Conservation (phyloP, 257 asterid species). For the Thymus quinquecostatus region DNA sequence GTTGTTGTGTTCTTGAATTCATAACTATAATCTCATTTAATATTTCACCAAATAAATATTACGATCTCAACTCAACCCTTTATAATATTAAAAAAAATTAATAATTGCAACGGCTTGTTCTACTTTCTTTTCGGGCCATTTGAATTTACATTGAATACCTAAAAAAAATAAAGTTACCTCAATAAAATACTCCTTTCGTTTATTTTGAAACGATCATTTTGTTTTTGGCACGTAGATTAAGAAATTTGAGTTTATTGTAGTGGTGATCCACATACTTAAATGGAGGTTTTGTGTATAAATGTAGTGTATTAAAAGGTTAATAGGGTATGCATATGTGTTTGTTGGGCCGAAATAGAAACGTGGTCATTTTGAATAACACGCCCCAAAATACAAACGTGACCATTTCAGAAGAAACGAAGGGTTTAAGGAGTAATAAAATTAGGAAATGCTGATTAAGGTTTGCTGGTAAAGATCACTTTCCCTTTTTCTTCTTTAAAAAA, state of each 20-base stretch:
- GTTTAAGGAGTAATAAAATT: not conserved
- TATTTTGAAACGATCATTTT: too few relatives aligned
- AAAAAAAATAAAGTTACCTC: not conserved
- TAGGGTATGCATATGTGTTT: too few relatives aligned
- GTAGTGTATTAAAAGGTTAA: too few relatives aligned
- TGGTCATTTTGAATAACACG: too few relatives aligned
- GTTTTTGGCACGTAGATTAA: too few relatives aligned
- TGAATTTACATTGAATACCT: not conserved
- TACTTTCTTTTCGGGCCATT: not conserved
- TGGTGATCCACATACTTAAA: too few relatives aligned
- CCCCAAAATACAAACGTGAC: too few relatives aligned
- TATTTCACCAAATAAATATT: conserved; percentile 2
- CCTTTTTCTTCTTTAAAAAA: not conserved
- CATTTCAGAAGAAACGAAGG: too few relatives aligned
- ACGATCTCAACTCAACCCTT: not conserved
- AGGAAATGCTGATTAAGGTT: not conserved
- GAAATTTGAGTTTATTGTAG: too few relatives aligned
- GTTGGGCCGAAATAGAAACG: too few relatives aligned
- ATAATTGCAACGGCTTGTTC: not conserved
- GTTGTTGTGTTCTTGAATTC: conserved; percentile 7
- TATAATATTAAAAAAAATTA: not conserved
- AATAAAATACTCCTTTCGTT: not conserved
- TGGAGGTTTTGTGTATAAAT: too few relatives aligned
- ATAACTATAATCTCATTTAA: not conserved
- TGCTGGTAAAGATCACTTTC: not conserved